These are phyloP conservation scores for Leptodontidium sp. DNA, from an alignment of 2,329 filamentous ascomycete species.

Conservation along the genomic window DNA sequence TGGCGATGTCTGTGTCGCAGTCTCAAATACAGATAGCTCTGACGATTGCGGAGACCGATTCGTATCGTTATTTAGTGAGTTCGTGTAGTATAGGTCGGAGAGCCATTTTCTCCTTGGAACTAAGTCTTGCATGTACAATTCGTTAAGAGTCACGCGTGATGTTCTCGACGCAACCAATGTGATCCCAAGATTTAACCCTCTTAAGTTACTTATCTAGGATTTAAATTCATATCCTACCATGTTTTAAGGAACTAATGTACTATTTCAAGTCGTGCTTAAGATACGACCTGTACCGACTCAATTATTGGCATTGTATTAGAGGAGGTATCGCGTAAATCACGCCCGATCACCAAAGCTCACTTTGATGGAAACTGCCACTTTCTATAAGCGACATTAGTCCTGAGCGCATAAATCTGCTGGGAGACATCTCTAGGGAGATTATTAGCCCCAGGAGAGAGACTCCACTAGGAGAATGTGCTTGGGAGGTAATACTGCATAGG, in stretches of 20 bases:
- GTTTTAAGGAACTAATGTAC: neutral
- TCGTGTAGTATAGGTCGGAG: no score
- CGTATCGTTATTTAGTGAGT: no score
- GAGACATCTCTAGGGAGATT: conserved; percentile 10
- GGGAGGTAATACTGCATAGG: neutral
- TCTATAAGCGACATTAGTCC: no score
- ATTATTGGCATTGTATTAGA: no score
- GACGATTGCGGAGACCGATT: no score
- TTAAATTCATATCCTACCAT: neutral
- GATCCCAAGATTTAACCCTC: neutral
- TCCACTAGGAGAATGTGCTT: neutral
- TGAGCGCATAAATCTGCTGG: conserved; percentile 9
- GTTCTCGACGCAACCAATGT: neutral
- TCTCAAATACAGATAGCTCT: neutral
- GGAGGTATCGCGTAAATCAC: no score
- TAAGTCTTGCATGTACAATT: no score
- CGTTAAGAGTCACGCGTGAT: neutral
- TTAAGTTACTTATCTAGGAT: neutral
- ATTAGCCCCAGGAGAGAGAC: neutral
- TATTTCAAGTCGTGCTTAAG: neutral
- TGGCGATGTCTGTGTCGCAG: conserved; percentile 2
- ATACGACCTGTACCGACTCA: neutral
- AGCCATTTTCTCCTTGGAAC: no score
- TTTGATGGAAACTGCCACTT: no score
- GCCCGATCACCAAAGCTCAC: no score